These are phyloP conservation scores for Lipomyces yarrowii DNA, from an alignment of 1,139 yeast genomes.

Conservation along the genomic window DNA sequence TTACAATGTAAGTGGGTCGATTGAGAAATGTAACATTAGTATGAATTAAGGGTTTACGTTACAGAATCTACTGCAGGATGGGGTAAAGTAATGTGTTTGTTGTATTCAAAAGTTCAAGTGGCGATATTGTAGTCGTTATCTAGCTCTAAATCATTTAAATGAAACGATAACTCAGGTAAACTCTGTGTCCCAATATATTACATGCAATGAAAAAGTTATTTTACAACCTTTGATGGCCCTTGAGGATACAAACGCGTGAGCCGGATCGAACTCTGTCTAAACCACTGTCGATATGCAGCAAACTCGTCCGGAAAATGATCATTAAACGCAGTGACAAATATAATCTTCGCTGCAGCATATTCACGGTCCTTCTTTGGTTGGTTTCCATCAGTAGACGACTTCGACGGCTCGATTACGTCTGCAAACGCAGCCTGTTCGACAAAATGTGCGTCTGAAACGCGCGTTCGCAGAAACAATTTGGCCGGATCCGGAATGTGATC, in stretches of 20 bases:
- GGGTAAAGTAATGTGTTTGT: not conserved
- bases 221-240: not conserved
- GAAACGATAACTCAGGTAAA: not conserved
- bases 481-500: slow-evolving; percentile 5
- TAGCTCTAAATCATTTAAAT: not conserved
- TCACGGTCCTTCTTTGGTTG: not conserved
- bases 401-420: not conserved
- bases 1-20: no score
- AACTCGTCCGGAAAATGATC: not conserved
- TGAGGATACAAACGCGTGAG: not conserved
- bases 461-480: not conserved
- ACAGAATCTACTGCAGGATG: not conserved
- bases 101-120: not conserved
- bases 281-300: not conserved
- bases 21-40: not conserved
- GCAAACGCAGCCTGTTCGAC: not conserved
- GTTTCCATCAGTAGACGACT: not conserved
- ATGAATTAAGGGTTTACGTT: not conserved
- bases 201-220: not conserved
- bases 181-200: not conserved
- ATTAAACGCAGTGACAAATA: not conserved
- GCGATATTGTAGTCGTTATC: not conserved
- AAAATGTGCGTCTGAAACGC: not conserved
- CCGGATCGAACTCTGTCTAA: not conserved
- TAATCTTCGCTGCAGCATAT: not conserved